phyloP scores from a whole-genome alignment of 495 filamentous ascomycete genomes.

The Daldinia decipiens region DNA sequence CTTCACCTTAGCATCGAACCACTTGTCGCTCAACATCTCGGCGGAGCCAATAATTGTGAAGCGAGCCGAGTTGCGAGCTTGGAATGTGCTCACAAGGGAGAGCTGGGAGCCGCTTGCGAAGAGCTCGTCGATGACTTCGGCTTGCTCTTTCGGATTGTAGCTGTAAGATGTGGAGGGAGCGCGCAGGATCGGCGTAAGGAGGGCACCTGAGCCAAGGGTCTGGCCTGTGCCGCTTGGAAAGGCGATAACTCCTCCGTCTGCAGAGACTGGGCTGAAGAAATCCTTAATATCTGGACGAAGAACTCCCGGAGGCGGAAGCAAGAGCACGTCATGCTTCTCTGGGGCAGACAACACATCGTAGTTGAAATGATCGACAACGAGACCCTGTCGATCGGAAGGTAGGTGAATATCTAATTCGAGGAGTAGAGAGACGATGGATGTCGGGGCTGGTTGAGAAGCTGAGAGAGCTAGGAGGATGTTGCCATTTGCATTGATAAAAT shows the following conservation, averaged over 20 bases:
- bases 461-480: conserved; percentile 93
- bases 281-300: conserved; percentile 76
- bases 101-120: conserved; percentile 87
- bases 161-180: conserved; percentile 87
- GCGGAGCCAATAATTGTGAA: conserved; percentile 86
- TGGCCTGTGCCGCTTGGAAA: conserved; percentile 84
- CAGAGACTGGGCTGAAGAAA: conserved; percentile 75
- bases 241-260: conserved; percentile 67
- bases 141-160: conserved; percentile 93
- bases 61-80: conserved; percentile 92
- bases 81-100: conserved; percentile 80
- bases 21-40: conserved; percentile 87
- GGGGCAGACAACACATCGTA: conserved; percentile 79
- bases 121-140: conserved; percentile 73
- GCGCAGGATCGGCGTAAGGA: conserved; percentile 82
- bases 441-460: conserved; percentile 74
- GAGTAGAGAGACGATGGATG: conserved; percentile 83
- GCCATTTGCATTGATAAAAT: conserved; percentile 90
- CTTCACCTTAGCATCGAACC: conserved; percentile 87
- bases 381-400: conserved; percentile 79
- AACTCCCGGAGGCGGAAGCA: conserved; percentile 71
- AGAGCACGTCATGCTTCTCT: conserved; percentile 88
- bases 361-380: conserved; percentile 95
- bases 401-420: conserved; percentile 92
- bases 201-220: conserved; percentile 76